Base-by-base conservation (phyloP, 1,284 basidiomycete species). In the Marasmius sp. region DNA sequence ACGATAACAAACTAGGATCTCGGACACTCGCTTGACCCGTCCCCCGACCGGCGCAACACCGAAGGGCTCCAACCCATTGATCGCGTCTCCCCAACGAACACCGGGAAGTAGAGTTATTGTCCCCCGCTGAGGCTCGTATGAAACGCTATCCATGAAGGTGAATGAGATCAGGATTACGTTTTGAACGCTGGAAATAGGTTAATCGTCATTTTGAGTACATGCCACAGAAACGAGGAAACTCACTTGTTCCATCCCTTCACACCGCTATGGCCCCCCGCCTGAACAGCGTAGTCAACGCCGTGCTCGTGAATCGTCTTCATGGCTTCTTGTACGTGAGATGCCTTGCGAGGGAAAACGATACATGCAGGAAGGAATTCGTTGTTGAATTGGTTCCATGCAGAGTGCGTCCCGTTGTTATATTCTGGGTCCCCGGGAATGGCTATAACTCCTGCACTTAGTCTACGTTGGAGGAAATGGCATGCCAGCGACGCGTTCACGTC, bases 171-270 rank as follows among this genome's bases (percentile, higher is more conserved):
- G 71, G 39, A 79, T 69, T 10, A 76, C 77, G 54, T 74, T 68
- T 34, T 75, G 62, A 34, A 76, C 72, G 43, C 76, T 62, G 12
- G 9, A n/a, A 48, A 20, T 7, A 1, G 7, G 14, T 22, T 49
- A 20, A 18, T 14, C 47, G n/a, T 52, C 41, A 20, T 41, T n/a
- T 8, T 12, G 14, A 8, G n/a, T 14, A 38, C 47, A 33, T 45
- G 16, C 14, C 1, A 22, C 12, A 57, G 58, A 37, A 55, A 34
- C 18, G 9, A 58, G n/a, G 18, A 56, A 22, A 70, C 76, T 58
- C 59, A 77, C 77, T 68, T 77, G 66, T 79, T 77, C 77, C 77
- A 79, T n/a, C 74, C 76, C 38, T 67, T 69, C 74, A 74, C 75
- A 14, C 70, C 76, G 53, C 72, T 74, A 61, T 79, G 77, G 14